These are phyloP conservation scores for Taphrina flavorubra DNA, from an alignment of 1,139 yeast genomes.

Conservation along the genomic window DNA sequence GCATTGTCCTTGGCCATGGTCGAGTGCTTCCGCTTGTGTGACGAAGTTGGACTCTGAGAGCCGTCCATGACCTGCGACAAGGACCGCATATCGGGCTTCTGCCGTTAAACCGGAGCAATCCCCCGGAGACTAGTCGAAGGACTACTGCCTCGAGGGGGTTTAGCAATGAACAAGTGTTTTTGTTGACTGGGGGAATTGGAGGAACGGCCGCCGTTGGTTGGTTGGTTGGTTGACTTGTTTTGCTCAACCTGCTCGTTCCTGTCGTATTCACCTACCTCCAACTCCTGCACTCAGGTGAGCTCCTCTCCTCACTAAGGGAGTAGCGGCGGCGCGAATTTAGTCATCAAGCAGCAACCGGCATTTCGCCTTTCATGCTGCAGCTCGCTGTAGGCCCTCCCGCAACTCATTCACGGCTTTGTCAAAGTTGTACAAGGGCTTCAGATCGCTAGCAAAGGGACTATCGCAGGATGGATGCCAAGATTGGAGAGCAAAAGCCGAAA, in stretches of 20 bases:
- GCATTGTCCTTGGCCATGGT: slow-evolving; percentile 17
- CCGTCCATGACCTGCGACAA: slow-evolving; percentile 33
- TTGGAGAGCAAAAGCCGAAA: slow-evolving; percentile 35
- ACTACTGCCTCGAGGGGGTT: no score
- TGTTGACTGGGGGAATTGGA: slow-evolving; percentile 6
- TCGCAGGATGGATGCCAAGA: slow-evolving; percentile 19
- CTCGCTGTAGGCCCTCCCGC: no score
- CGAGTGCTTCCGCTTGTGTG: slow-evolving; percentile 29
- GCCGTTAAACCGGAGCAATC: neutral
- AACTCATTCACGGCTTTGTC: no score
- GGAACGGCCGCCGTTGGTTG: no score
- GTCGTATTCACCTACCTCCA: neutral
- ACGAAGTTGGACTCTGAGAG: slow-evolving; percentile 22
- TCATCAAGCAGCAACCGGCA: slow-evolving; percentile 1
- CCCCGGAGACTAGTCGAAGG: no score
- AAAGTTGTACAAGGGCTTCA: neutral
- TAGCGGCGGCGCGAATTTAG: neutral
- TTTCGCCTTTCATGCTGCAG: neutral
- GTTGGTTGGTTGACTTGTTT: slow-evolving; percentile 13
- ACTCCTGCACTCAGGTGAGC: neutral
- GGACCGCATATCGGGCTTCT: slow-evolving; percentile 13
- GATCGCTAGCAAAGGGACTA: neutral
- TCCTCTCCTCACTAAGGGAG: no score
- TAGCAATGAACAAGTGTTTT: neutral
- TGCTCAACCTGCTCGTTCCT: slow-evolving; percentile 2